phyloP scores from a whole-genome alignment of 1,284 basidiomycete genomes.

The Trametes hirsuta region DNA sequence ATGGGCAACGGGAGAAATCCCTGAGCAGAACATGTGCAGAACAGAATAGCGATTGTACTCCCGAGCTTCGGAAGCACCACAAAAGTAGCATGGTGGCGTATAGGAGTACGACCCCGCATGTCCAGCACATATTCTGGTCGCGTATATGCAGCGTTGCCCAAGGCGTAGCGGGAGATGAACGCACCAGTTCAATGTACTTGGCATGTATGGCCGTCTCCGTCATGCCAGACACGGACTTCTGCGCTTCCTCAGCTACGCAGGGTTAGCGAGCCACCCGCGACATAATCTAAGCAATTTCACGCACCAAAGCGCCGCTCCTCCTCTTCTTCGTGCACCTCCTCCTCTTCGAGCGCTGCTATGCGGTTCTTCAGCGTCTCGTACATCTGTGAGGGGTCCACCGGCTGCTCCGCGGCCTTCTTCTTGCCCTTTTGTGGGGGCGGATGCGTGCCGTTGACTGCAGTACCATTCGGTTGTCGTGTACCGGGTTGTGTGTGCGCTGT shows the following conservation, averaged over 20 bases:
- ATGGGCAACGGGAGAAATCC: no score
- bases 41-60: no score
- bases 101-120: no score
- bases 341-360: slow-evolving; percentile 84
- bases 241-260: slow-evolving; percentile 77
- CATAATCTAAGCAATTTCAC: slow-evolving; percentile 30
- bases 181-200: slow-evolving; percentile 84
- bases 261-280: slow-evolving; percentile 6
- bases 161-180: slow-evolving; percentile 7
- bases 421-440: slow-evolving; percentile 44
- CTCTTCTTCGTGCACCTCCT: slow-evolving; percentile 81
- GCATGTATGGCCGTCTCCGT: slow-evolving; percentile 77
- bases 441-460: slow-evolving; percentile 37
- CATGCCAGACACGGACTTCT: slow-evolving; percentile 78
- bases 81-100: no score
- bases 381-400: slow-evolving; percentile 80
- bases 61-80: no score
- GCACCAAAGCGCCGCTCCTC: slow-evolving; percentile 75
- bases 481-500: slow-evolving; percentile 27
- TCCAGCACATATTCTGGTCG: no score
- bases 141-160: no score
- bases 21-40: no score
- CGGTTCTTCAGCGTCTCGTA: slow-evolving; percentile 83
- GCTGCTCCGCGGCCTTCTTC: slow-evolving; percentile 70
- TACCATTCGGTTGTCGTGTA: slow-evolving; percentile 33